Evolutionary conservation across 805 yeast species (phyloP), one percentile per base, ranked within the genome.

Genomic region (Hanseniaspora jakobsenii): DNA sequence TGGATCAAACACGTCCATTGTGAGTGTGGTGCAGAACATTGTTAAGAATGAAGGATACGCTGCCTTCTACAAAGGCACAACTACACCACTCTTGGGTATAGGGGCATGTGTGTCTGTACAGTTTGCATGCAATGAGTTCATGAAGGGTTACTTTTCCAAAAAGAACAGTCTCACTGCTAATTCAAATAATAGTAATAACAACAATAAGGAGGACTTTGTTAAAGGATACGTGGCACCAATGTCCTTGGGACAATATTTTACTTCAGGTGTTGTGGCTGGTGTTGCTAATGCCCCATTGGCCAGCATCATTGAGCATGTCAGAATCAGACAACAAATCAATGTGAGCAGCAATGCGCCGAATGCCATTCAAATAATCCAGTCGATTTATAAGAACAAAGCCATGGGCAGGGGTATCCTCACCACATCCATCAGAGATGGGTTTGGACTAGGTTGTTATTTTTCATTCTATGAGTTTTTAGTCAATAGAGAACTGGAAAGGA

Each of bases 91-190:
- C 53, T 61, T 89, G 28, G 98, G 98, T 10, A 84, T 89, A n/a
- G 98, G 98, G 41, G 95, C 94, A 0, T 87, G 96, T 69, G 96
- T 91, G 10, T 83, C 95, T 7, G 82, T 89, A 32, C 98, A 91
- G 63, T 91, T 91, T 58, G 91, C 95, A 36, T 94, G 85, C 29
- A 87, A 87, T 57, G 97, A 91, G 61, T 80, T 71, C 56, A 85
- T 89, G 95, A 91, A 91, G 64, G 70, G 96, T 55, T 65, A 70
- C 49, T 86, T 81, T 40, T 58, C 58, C 18, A 70, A 71, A 51
- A 60, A 60, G 14, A 65, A 69, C 35, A 58, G 59, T 6, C 45
- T 52, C 3, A 54, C 54, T 3, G 64, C 62, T n/a, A n/a, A n/a
- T n/a, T n/a, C n/a, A n/a, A n/a, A n/a, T n/a, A n/a, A n/a, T n/a